phyloP scores from a whole-genome alignment of 2,329 filamentous ascomycete genomes.

The Aulographum hederae region DNA sequence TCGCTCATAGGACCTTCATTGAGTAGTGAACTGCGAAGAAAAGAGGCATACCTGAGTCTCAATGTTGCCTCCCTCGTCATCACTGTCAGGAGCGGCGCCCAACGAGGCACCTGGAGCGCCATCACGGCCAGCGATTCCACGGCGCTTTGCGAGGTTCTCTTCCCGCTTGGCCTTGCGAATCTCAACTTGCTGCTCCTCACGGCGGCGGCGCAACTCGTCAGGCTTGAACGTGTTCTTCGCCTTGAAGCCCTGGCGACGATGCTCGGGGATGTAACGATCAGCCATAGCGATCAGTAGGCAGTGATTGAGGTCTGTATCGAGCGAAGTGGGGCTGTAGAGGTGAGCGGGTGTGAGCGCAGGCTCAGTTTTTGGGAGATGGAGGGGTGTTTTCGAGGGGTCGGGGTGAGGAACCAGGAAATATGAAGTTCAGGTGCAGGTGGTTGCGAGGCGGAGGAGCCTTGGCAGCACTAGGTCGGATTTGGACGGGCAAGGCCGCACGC shows the following conservation, averaged over 20 bases:
- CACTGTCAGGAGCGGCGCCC: constrained; percentile 82
- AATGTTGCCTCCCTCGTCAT: constrained; percentile 88
- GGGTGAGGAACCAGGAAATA: too few species aligned
- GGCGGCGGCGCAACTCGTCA: constrained; percentile 92
- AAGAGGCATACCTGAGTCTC: constrained; percentile 74
- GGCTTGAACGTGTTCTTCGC: constrained; percentile 98
- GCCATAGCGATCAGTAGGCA: constrained; percentile 50
- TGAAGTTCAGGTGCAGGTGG: too few species aligned
- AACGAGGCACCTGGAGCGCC: constrained; percentile 59
- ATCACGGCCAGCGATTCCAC: constrained; percentile 71
- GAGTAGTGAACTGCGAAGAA: too few species aligned
- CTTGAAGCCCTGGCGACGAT: constrained; percentile 98
- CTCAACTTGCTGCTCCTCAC: constrained; percentile 98
- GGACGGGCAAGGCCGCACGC: too few species aligned
- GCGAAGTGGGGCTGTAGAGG: constrained; percentile 5
- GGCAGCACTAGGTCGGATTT: too few species aligned
- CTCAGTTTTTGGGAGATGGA: background rate
- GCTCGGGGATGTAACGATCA: constrained; percentile 98
- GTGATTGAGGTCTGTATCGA: too few species aligned
- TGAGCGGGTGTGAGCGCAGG: background rate
- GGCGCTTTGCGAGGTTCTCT: constrained; percentile 95
- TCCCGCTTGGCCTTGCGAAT: constrained; percentile 97
- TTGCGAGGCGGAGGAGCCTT: too few species aligned
- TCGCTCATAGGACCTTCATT: too few species aligned
- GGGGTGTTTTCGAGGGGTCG: too few species aligned